Evolutionary conservation across 257 asterid genomes (phyloP).

Genomic region (Echium plantagineum): DNA sequence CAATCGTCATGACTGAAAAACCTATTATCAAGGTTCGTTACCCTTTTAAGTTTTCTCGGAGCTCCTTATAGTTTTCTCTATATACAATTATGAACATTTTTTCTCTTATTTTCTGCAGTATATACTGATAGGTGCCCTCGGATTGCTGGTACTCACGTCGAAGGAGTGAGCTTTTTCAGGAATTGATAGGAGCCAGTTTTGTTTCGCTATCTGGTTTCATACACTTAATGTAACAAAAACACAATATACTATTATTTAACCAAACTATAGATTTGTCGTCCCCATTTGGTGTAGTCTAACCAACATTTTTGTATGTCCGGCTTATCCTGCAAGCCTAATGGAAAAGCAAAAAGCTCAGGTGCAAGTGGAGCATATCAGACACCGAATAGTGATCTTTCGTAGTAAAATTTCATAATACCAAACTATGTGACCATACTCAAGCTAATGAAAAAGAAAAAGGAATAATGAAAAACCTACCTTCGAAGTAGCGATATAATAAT

Average conservation of each 20-base stretch:
- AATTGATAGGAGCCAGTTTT: neutral
- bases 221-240: neutral
- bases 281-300: neutral
- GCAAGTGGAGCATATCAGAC: too few species aligned
- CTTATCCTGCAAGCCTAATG: too few species aligned
- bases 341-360: too few species aligned
- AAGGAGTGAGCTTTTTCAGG: conserved; percentile 30
- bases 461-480: too few species aligned
- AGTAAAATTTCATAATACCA: too few species aligned
- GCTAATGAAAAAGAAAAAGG: too few species aligned
- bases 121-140: conserved; percentile 80
- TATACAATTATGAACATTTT: conserved; percentile 5
- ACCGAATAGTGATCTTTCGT: too few species aligned
- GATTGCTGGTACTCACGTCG: conserved; percentile 86
- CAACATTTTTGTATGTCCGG: too few species aligned
- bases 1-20: conserved; percentile 96
- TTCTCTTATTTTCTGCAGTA: conserved; percentile 39
- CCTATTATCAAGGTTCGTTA: conserved; percentile 82
- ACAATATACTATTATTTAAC: neutral
- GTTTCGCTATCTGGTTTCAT: neutral
- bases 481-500: too few species aligned
- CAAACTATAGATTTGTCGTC: neutral
- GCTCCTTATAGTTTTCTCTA: neutral
- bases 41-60: neutral
- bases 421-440: too few species aligned